Evolutionary conservation across 1,284 basidiomycete species (phyloP).

Genomic region (Termitomyces sp.): DNA sequence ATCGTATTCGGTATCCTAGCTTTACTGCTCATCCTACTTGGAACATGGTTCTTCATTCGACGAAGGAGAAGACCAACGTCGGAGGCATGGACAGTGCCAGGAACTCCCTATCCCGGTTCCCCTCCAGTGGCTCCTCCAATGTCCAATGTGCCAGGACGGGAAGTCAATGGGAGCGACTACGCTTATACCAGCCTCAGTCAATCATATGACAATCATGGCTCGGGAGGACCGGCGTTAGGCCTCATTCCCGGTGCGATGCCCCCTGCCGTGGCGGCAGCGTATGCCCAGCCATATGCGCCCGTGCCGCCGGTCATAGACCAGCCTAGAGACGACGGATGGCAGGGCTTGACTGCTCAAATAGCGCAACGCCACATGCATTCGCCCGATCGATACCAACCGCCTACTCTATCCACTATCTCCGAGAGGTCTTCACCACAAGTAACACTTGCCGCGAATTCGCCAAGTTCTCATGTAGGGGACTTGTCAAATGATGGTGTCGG

Average conservation of each 20-base stretch:
- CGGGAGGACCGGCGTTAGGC: conserved; percentile 2
- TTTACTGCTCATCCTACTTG: conserved; percentile 22
- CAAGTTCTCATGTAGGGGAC: conserved; percentile 12
- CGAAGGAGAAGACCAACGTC: conserved; percentile 24
- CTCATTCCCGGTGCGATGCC: conserved; percentile 16
- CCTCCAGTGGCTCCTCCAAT: conserved; percentile 3
- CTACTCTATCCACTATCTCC: conserved; percentile 16
- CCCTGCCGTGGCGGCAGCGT: conserved; percentile 9
- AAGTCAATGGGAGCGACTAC: neutral
- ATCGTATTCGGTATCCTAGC: conserved; percentile 27
- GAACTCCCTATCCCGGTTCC: conserved; percentile 14
- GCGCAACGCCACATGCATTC: conserved; percentile 12
- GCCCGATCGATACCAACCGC: conserved; percentile 15
- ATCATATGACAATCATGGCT: conserved; percentile 1
- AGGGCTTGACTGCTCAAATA: conserved; percentile 18
- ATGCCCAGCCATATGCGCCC: conserved; percentile 7
- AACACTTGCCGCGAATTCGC: conserved; percentile 13
- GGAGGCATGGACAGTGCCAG: conserved; percentile 28
- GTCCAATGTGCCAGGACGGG: conserved; percentile 1
- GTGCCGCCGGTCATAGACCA: neutral
- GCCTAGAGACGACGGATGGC: conserved; percentile 9
- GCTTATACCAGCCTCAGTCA: neutral
- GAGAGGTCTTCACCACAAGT: conserved; percentile 15
- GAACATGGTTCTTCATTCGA: conserved; percentile 26
- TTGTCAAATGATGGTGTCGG: conserved; percentile 1